These are phyloP conservation scores for Gaeumannomyces sp. DNA, from an alignment of 2,329 filamentous ascomycete genomes.

Conservation along the genomic window DNA sequence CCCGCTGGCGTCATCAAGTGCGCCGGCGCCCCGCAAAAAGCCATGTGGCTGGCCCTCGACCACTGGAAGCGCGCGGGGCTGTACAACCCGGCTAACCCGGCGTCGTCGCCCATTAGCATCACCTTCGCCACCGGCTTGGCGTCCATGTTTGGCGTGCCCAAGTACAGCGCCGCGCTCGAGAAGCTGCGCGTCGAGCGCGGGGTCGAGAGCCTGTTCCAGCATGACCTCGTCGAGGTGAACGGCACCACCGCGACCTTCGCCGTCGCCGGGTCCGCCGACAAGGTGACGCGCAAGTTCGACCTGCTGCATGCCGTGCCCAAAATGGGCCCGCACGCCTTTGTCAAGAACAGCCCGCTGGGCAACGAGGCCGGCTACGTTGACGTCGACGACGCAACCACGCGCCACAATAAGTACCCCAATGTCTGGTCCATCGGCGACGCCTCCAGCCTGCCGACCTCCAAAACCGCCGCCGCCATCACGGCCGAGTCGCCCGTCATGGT, in stretches of 20 bases:
- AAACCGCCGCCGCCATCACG: conserved; percentile 39
- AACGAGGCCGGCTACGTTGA: conserved; percentile 53
- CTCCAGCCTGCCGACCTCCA: conserved; percentile 50
- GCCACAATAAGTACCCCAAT: conserved; percentile 47
- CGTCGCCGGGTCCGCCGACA: conserved; percentile 23
- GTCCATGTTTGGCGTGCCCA: conserved; percentile 54
- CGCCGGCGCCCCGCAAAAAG: conserved; percentile 55
- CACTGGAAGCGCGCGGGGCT: conserved; percentile 49
- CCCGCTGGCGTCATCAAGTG: conserved; percentile 54
- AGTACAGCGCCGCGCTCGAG: conserved; percentile 50
- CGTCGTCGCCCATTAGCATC: conserved; percentile 41
- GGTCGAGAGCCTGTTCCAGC: conserved; percentile 53
- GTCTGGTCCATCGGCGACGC: conserved; percentile 56
- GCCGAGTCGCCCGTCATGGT: conserved; percentile 37
- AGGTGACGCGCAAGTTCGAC: conserved; percentile 44
- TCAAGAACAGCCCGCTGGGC: conserved; percentile 46
- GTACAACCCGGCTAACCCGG: conserved; percentile 35
- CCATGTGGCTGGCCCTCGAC: conserved; percentile 56
- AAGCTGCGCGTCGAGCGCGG: conserved; percentile 45
- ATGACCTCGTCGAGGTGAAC: conserved; percentile 47
- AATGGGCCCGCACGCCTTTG: conserved; percentile 50
- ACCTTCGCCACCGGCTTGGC: conserved; percentile 50
- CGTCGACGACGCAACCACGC: conserved; percentile 46
- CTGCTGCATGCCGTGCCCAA: conserved; percentile 52
- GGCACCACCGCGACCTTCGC: conserved; percentile 48